phyloP scores from a whole-genome alignment of 2,329 filamentous ascomycete species.

The Xylariales sp. region DNA sequence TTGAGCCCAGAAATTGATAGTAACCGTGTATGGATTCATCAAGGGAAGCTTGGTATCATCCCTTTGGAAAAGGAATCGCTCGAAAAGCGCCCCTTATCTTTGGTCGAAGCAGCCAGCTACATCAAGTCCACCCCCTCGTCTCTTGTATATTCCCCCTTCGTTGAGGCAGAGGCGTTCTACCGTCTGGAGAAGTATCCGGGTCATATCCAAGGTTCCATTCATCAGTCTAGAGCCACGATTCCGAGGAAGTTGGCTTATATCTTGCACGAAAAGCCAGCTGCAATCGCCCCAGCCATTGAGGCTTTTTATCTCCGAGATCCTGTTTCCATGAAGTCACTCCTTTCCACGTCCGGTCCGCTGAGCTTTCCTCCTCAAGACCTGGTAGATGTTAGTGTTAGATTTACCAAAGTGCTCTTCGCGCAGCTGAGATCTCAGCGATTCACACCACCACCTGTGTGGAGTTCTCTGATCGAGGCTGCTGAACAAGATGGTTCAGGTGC shows the following conservation, averaged over 20 bases:
- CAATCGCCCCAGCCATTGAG: slow-evolving; percentile 80
- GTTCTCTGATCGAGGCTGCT: slow-evolving; percentile 26
- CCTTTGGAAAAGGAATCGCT: slow-evolving; percentile 41
- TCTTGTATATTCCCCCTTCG: slow-evolving; percentile 65
- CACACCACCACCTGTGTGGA: slow-evolving; percentile 54
- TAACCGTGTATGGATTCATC: slow-evolving; percentile 85
- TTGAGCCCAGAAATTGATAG: slow-evolving; percentile 84
- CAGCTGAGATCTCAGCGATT: slow-evolving; percentile 87
- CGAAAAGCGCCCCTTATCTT: slow-evolving; percentile 43
- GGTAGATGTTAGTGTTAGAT: slow-evolving; percentile 71
- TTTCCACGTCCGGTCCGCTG: slow-evolving; percentile 48
- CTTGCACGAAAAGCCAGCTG: slow-evolving; percentile 67
- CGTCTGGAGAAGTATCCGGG: slow-evolving; percentile 77
- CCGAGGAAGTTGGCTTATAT: slow-evolving; percentile 80
- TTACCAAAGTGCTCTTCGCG: slow-evolving; percentile 86
- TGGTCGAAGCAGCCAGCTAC: slow-evolving; percentile 59
- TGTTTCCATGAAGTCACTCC: slow-evolving; percentile 64
- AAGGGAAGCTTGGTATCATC: slow-evolving; percentile 71
- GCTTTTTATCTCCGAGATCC: slow-evolving; percentile 90
- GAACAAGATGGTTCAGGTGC: slow-evolving; percentile 16
- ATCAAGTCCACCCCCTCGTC: slow-evolving; percentile 52
- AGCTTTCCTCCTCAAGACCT: slow-evolving; percentile 73
- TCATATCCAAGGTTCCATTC: slow-evolving; percentile 70
- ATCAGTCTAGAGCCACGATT: slow-evolving; percentile 67
- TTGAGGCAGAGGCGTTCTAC: slow-evolving; percentile 90